phyloP scores from a whole-genome alignment of 148 eudicot species.

The Fagopyrum homotropicum region DNA sequence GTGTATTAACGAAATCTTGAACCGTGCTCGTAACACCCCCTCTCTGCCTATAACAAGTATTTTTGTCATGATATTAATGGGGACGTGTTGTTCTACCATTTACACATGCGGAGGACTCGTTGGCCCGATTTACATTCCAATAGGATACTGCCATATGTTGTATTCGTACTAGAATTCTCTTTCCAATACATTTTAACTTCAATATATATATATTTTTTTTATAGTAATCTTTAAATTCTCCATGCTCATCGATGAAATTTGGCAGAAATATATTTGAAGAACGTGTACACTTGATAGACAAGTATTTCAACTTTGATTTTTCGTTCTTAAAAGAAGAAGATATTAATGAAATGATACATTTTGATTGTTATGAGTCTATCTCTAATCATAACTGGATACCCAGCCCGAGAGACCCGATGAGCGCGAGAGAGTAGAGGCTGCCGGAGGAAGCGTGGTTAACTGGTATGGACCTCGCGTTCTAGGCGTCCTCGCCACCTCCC shows the following conservation, averaged over 20 bases:
- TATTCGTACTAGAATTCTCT: not conserved
- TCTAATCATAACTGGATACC: not conserved
- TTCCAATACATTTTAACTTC: not conserved
- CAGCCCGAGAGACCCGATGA: conserved; percentile 53
- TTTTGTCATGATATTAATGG: not conserved
- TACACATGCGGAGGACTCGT: not conserved
- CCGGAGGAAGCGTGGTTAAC: conserved; percentile 37
- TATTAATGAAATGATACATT: not conserved
- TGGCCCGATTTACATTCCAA: not conserved
- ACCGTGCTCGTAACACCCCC: too few species aligned
- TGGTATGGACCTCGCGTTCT: conserved; percentile 40
- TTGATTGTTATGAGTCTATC: not conserved
- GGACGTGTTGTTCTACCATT: not conserved
- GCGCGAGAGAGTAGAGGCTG: conserved; percentile 36
- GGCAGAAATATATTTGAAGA: too few species aligned
- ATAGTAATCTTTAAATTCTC: too few species aligned
- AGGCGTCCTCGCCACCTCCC: conserved; percentile 40
- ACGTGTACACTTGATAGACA: too few species aligned
- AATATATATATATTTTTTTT: too few species aligned
- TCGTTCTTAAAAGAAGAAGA: not conserved
- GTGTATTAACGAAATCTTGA: too few species aligned
- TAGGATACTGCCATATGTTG: not conserved
- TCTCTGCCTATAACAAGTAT: not conserved
- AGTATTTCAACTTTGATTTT: not conserved
- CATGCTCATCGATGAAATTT: too few species aligned